A percentile compares a stretch with the other conserved stretches of the same genome.
phyloP scores from a whole-genome alignment of 2,329 filamentous ascomycete species.

The Aspergillus sp. region DNA sequence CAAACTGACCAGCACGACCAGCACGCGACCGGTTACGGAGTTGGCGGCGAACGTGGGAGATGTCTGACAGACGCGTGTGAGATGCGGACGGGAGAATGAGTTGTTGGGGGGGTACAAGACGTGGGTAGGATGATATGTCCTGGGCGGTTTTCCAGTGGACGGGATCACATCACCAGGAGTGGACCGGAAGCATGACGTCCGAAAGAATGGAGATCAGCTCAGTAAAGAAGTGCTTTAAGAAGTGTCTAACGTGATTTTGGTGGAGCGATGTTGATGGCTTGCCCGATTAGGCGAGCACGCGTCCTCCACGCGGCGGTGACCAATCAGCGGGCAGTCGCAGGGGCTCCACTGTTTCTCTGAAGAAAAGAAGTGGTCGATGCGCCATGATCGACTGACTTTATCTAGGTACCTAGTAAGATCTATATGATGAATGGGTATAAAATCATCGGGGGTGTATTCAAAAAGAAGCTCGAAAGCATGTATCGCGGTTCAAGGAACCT shows the following conservation, averaged over 20 bases:
- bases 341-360: not conserved
- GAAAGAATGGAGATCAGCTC: slow-evolving; percentile 13
- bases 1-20: not conserved
- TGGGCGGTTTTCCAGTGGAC: not conserved
- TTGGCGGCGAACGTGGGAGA: not conserved
- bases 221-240: not conserved
- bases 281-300: slow-evolving; percentile 5
- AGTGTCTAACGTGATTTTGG: too few species aligned
- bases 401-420: not conserved
- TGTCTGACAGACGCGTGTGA: not conserved
- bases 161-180: slow-evolving; percentile 14
- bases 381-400: not conserved
- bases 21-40: not conserved
- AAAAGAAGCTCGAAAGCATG: not conserved
- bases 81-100: not conserved
- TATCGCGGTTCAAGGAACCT: not conserved
- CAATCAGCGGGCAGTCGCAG: slow-evolving; percentile 10
- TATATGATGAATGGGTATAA: too few species aligned
- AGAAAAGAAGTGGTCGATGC: not conserved
- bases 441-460: too few species aligned
- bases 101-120: not conserved
- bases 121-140: not conserved
- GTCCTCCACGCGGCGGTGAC: slow-evolving; percentile 5
- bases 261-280: not conserved
- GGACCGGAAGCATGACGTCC: slow-evolving; percentile 12